Evolutionary conservation across 2,329 filamentous ascomycete genomes (phyloP).

Genomic region (Hymenoscyphus infarciens): DNA sequence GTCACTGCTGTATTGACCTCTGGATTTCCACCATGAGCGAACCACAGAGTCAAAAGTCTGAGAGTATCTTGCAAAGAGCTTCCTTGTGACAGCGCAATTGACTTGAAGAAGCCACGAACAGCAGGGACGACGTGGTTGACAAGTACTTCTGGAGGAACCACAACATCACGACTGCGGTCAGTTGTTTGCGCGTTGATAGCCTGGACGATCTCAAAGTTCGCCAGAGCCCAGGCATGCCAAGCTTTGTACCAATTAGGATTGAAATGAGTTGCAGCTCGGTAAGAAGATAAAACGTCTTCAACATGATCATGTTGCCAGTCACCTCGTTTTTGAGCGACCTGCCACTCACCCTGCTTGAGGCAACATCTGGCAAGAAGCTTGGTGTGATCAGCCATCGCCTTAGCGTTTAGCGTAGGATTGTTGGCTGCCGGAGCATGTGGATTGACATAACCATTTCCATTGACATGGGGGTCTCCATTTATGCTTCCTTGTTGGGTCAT

Average conservation of each 20-base stretch:
- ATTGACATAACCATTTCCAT: constrained; percentile 36
- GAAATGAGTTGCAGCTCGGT: constrained; percentile 87
- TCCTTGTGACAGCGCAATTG: constrained; percentile 84
- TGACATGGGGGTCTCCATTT: constrained; percentile 39
- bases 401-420: constrained; percentile 30
- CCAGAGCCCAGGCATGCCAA: constrained; percentile 97
- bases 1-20: constrained; percentile 88
- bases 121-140: constrained; percentile 90
- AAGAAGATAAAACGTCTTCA: constrained; percentile 84
- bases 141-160: constrained; percentile 63
- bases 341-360: constrained; percentile 94
- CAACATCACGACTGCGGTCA: constrained; percentile 20
- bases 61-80: constrained; percentile 96
- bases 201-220: constrained; percentile 98
- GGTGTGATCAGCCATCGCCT: constrained; percentile 56
- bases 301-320: constrained; percentile 87
- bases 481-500: constrained; percentile 26
- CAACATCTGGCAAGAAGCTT: constrained; percentile 90
- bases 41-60: constrained; percentile 90
- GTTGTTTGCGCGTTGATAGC: constrained; percentile 48
- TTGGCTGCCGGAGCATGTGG: constrained; percentile 38
- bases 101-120: constrained; percentile 94
- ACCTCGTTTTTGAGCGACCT: constrained; percentile 77
- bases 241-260: constrained; percentile 98
- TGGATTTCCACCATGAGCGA: constrained; percentile 81